Evolutionary conservation across 306 rosid genomes (phyloP), one percentile per base, ranked within the genome.

Genomic region (Vicia faba): DNA sequence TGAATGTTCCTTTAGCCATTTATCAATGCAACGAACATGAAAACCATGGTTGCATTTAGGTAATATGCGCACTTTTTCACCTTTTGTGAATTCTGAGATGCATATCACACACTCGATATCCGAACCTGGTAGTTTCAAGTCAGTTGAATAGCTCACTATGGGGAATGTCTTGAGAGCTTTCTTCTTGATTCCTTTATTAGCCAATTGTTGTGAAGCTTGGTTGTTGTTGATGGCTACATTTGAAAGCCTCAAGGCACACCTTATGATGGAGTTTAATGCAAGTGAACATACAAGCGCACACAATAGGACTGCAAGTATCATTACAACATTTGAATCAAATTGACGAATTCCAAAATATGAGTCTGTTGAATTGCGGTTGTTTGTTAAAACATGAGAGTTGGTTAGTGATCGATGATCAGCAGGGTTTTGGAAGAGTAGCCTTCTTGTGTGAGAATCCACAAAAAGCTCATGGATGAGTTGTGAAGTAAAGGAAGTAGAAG

Each of bases 1-100:
- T 0, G 96, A 86, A 61, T 89, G 93, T 2, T 86, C 81, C 33
- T 79, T 83, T 0, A 92, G 70, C 96, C 98, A 92, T 65, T 82
- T 92, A 65, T 89, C 96, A 25, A 92, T 89, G 76, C 98, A 92
- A 1, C 73, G 75, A 7, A 84, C 79, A 3, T 92, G 98, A 53
- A 87, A 92, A 1, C 96, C 96, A 44, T 92, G 98, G 89, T 84
- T 77, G 70, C 98, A 92, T 72, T 78, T 92, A 0, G 98, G 98
- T 3, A 92, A 79, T 3, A 92, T 82, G 2, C 93, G 80, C 1
- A 92, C 55, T 2, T 78, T 80, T 3, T 92, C 98, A 1, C 86
- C 86, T 3, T 79, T 41, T 0, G 18, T 39, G 33, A 92, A 92
- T 1, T 92, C 96, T 0, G 88, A 80, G 11, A 92, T 64, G 48